Percentiles rank a stretch among this genome's conserved stretches.
These are phyloP conservation scores for Potentilla sterilis DNA, from an alignment of 306 rosid genomes.

Conservation along the genomic window DNA sequence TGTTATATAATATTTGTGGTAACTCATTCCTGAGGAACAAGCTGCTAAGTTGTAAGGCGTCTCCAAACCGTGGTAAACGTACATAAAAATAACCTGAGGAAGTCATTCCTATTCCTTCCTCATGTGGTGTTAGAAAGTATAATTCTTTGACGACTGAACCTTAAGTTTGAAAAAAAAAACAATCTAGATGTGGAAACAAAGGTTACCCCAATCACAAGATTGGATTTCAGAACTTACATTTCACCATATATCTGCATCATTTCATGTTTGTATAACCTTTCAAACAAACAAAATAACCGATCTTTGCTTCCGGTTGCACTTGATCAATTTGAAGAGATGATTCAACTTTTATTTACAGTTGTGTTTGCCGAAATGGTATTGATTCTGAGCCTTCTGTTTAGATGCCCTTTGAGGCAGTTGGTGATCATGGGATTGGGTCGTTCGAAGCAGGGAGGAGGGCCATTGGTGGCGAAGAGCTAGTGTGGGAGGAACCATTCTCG, in stretches of 20 bases:
- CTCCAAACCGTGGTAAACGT: neutral
- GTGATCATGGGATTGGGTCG: constrained; percentile 41
- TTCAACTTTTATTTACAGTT: constrained; percentile 39
- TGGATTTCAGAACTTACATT: neutral
- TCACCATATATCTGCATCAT: constrained; percentile 3
- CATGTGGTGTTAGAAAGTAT: constrained; percentile 1
- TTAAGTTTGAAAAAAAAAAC: neutral
- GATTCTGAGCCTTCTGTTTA: constrained; percentile 40
- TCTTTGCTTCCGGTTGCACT: neutral
- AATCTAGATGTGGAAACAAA: neutral
- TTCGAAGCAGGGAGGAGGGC: constrained; percentile 53
- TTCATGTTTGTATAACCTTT: neutral
- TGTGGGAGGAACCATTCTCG: constrained; percentile 50
- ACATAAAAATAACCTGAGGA: neutral
- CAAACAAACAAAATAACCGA: neutral
- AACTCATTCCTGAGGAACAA: neutral
- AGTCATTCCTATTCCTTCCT: constrained; percentile 14
- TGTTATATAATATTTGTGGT: neutral
- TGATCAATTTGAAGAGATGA: constrained; percentile 33
- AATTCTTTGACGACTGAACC: neutral
- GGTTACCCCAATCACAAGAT: neutral
- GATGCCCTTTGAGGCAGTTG: constrained; percentile 50
- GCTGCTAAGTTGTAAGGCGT: too few species aligned
- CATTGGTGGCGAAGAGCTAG: constrained; percentile 53
- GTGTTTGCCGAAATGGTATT: constrained; percentile 42